Percentiles rank a stretch among this genome's conserved stretches.
Evolutionary conservation across 225 moss, liverwort and hornwort species (phyloP).

Genomic region (Physcomitrellopsis africana): DNA sequence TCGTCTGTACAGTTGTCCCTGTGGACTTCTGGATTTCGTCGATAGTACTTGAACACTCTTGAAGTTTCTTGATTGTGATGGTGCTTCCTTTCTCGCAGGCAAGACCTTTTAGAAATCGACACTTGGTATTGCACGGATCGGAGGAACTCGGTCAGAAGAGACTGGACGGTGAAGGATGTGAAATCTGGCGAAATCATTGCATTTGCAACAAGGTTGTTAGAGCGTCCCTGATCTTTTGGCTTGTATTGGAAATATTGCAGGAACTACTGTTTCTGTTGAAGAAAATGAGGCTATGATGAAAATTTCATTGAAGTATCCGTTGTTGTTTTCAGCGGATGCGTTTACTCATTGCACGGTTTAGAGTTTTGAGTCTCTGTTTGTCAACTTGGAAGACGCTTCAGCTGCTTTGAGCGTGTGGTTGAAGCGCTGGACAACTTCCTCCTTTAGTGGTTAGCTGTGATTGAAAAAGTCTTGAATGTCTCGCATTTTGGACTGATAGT

Average conservation of each 20-base stretch:
- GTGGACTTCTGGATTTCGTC: slow-evolving; percentile 7
- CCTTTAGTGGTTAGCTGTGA: not conserved
- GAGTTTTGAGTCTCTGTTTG: slow-evolving; percentile 12
- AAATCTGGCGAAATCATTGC: slow-evolving; percentile 72
- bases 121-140: slow-evolving; percentile 98
- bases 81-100: slow-evolving; percentile 53
- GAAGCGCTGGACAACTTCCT: not conserved
- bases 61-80: slow-evolving; percentile 7
- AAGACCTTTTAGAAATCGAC: slow-evolving; percentile 88
- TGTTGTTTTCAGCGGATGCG: not conserved
- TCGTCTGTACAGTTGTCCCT: not conserved
- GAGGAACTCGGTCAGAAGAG: slow-evolving; percentile 90
- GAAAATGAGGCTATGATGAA: not conserved
- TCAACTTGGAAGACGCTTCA: not conserved
- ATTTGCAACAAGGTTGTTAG: slow-evolving; percentile 75
- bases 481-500: slow-evolving; percentile 28
- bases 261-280: not conserved
- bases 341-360: not conserved
- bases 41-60: not conserved
- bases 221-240: slow-evolving; percentile 8
- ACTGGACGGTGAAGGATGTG: slow-evolving; percentile 92
- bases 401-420: not conserved
- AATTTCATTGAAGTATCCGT: not conserved
- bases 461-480: not conserved
- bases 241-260: slow-evolving; percentile 3